A percentile compares a stretch with the other conserved stretches of the same genome.
Evolutionary conservation across 768 basidiomycete species (phyloP).

Genomic region (Plicaturopsis crispa): DNA sequence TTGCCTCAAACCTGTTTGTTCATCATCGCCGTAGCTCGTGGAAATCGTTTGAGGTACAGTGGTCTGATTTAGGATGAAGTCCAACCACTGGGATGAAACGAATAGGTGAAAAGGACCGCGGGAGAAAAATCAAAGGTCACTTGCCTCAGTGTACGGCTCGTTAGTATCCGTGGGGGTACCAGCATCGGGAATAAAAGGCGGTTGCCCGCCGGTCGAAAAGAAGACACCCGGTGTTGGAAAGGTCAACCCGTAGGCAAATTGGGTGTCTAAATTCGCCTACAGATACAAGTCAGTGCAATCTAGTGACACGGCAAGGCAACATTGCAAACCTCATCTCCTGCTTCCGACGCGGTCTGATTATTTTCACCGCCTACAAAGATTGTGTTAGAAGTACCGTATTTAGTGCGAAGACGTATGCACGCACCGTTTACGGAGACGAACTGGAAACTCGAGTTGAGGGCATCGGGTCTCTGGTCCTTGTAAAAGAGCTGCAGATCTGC

Average conservation of each 20-base stretch:
- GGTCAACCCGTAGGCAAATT: constrained; percentile 59
- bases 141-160: constrained; percentile 39
- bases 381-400: too few relatives aligned
- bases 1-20: constrained; percentile 51
- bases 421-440: constrained; percentile 50
- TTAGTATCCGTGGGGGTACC: constrained; percentile 33
- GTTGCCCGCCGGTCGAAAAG: constrained; percentile 54
- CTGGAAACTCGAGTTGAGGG: constrained; percentile 42
- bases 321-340: constrained; percentile 59
- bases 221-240: constrained; percentile 55
- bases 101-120: neutral
- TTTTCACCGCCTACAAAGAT: constrained; percentile 46
- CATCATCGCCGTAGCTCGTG: constrained; percentile 67
- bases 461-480: constrained; percentile 36
- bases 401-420: too few relatives aligned
- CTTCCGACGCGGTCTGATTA: constrained; percentile 41
- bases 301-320: too few relatives aligned
- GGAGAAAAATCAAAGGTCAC: constrained; percentile 9
- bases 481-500: constrained; percentile 47
- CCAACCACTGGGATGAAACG: constrained; percentile 43
- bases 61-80: constrained; percentile 41
- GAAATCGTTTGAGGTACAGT: constrained; percentile 54
- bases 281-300: too few relatives aligned
- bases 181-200: constrained; percentile 47
- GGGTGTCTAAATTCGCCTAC: constrained; percentile 63